Evolutionary conservation across 495 filamentous ascomycete genomes (phyloP).

Genomic region (Annulohypoxylon nitens): DNA sequence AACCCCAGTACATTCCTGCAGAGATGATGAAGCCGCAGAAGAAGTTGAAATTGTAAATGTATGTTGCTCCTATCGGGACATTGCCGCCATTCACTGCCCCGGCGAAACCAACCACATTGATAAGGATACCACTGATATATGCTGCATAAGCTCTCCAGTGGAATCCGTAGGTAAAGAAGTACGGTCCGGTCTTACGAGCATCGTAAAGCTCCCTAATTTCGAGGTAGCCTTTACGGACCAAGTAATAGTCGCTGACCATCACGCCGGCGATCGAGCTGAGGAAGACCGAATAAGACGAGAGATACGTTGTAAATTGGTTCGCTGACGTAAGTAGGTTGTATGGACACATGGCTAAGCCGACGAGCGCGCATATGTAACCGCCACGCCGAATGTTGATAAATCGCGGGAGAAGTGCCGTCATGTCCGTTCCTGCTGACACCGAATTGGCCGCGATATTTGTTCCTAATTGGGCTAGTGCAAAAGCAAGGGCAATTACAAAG

Average conservation of each 20-base stretch:
- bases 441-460: slow-evolving; percentile 96
- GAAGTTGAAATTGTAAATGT: slow-evolving; percentile 92
- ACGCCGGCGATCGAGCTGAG: slow-evolving; percentile 92
- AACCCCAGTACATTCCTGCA: slow-evolving; percentile 71
- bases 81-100: slow-evolving; percentile 76
- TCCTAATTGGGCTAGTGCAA: slow-evolving; percentile 88
- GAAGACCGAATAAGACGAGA: slow-evolving; percentile 96
- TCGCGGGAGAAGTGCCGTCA: slow-evolving; percentile 89
- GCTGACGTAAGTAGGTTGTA: slow-evolving; percentile 82
- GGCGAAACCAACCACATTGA: slow-evolving; percentile 94
- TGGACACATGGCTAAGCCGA: slow-evolving; percentile 91
- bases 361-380: slow-evolving; percentile 85
- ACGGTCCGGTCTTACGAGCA: slow-evolving; percentile 72
- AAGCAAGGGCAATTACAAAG: slow-evolving; percentile 86
- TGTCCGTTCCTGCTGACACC: slow-evolving; percentile 88
- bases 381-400: slow-evolving; percentile 91
- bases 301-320: slow-evolving; percentile 96
- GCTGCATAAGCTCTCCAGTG: slow-evolving; percentile 87
- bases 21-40: slow-evolving; percentile 86
- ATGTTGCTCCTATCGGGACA: slow-evolving; percentile 81
- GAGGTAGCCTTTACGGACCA: slow-evolving; percentile 86
- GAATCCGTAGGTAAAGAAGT: slow-evolving; percentile 80
- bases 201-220: slow-evolving; percentile 85
- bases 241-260: slow-evolving; percentile 90
- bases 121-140: slow-evolving; percentile 86